These are phyloP conservation scores for Trichoderma aggressivum DNA, from an alignment of 2,329 filamentous ascomycete species.

Conservation along the genomic window DNA sequence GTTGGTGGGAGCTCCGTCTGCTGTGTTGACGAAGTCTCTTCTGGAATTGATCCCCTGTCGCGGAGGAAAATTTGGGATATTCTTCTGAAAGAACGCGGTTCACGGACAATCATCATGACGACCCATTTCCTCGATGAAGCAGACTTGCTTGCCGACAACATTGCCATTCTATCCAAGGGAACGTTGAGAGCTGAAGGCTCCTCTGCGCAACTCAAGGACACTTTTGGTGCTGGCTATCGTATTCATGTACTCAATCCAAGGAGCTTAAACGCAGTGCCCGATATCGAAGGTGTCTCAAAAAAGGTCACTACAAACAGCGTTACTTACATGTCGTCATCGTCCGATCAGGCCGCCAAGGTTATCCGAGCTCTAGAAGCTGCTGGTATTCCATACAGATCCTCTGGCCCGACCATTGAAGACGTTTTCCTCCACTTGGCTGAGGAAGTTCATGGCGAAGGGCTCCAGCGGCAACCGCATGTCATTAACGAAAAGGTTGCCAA, in stretches of 20 bases:
- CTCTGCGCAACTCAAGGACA: conserved; percentile 65
- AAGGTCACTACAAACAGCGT: conserved; percentile 62
- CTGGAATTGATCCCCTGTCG: conserved; percentile 68
- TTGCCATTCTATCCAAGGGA: conserved; percentile 67
- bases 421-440: conserved; percentile 66
- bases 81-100: conserved; percentile 62
- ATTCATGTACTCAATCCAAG: conserved; percentile 28
- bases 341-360: conserved; percentile 64
- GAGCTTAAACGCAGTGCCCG: conserved; percentile 41
- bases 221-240: conserved; percentile 49
- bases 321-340: conserved; percentile 65
- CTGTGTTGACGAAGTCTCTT: conserved; percentile 72
- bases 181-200: conserved; percentile 64
- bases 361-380: conserved; percentile 62
- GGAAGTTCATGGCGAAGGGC: conserved; percentile 33
- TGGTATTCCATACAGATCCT: conserved; percentile 63
- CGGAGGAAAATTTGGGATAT: conserved; percentile 53
- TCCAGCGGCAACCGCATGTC: background rate
- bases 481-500: conserved; percentile 12
- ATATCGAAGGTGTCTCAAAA: conserved; percentile 52
- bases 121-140: conserved; percentile 78
- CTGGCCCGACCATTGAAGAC: conserved; percentile 68
- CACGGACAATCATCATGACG: conserved; percentile 65
- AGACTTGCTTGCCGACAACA: conserved; percentile 67
- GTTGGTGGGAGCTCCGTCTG: conserved; percentile 70